phyloP scores from a whole-genome alignment of 202 grass and related monocot species.

The Panicum virgatum region DNA sequence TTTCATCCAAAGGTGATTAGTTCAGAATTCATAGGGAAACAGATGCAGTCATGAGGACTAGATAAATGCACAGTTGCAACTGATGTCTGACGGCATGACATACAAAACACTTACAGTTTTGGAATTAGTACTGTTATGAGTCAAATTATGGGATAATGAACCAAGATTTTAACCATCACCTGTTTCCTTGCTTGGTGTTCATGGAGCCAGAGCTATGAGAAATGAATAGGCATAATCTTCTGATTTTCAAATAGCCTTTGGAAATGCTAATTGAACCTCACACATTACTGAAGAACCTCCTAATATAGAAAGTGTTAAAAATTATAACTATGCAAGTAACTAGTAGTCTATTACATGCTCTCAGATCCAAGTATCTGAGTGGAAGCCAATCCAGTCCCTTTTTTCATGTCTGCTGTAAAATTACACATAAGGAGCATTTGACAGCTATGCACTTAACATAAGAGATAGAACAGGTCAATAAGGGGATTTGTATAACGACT shows the following conservation, averaged over 20 bases:
- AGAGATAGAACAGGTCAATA: background rate
- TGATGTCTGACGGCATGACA: constrained; percentile 9
- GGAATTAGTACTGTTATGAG: constrained; percentile 9
- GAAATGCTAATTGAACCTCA: constrained; percentile 11
- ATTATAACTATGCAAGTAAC: background rate
- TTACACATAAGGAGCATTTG: background rate
- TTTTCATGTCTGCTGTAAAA: background rate
- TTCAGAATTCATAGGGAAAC: background rate
- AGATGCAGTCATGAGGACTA: background rate
- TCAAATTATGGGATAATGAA: constrained; percentile 11
- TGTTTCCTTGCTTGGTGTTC: background rate
- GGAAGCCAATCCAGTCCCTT: background rate
- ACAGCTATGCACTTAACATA: background rate
- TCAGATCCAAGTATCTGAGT: constrained; percentile 11
- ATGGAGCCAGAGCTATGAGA: background rate
- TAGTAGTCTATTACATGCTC: background rate
- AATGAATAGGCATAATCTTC: background rate
- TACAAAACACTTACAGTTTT: background rate
- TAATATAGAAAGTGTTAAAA: background rate
- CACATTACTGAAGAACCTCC: background rate
- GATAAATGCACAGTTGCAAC: background rate
- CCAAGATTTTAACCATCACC: constrained; percentile 2
- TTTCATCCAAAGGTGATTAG: constrained; percentile 11
- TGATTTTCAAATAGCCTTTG: background rate
- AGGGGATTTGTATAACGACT: background rate